Percentiles rank a stretch among this genome's conserved stretches.
phyloP scores from a whole-genome alignment of 2,329 filamentous ascomycete genomes.

The Hypoxylon sp. region DNA sequence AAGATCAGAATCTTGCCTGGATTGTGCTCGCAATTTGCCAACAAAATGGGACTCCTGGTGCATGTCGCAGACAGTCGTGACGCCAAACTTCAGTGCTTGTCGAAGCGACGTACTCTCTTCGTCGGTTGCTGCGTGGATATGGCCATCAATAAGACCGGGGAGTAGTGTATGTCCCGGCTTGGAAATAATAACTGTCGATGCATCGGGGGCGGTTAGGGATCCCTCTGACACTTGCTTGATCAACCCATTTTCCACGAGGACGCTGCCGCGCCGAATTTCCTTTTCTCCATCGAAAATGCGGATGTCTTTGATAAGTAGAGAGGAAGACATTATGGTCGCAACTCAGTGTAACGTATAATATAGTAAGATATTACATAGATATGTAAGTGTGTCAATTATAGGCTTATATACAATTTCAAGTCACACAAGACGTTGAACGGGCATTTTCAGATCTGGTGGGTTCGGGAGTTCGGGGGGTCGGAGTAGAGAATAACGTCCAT shows the following conservation, averaged over 20 bases:
- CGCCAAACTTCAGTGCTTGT: slow-evolving; percentile 57
- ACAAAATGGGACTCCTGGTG: slow-evolving; percentile 49
- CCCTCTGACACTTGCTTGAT: slow-evolving; percentile 45
- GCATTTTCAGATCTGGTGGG: no score
- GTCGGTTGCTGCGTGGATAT: slow-evolving; percentile 55
- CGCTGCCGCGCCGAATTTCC: slow-evolving; percentile 51
- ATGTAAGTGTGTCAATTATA: no score
- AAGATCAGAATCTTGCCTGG: slow-evolving; percentile 46
- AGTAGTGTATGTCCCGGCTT: slow-evolving; percentile 57
- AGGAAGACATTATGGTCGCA: slow-evolving; percentile 17
- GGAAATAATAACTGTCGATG: slow-evolving; percentile 45
- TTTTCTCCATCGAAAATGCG: slow-evolving; percentile 57
- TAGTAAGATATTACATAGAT: no score
- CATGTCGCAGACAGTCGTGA: slow-evolving; percentile 62
- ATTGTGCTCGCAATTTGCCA: slow-evolving; percentile 42
- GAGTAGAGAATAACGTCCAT: no score
- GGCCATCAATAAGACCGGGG: slow-evolving; percentile 60
- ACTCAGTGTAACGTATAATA: no score
- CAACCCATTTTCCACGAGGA: slow-evolving; percentile 52
- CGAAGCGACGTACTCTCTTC: slow-evolving; percentile 48
- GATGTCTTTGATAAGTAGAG: slow-evolving; percentile 41
- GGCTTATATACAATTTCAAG: no score
- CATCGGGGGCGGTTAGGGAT: slow-evolving; percentile 22
- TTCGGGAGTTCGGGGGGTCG: no score
- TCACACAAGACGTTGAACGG: no score